Evolutionary conservation across 345 rosid species (phyloP), one percentile per base, ranked within the genome.

Genomic region (Arabidopsis thaliana): DNA sequence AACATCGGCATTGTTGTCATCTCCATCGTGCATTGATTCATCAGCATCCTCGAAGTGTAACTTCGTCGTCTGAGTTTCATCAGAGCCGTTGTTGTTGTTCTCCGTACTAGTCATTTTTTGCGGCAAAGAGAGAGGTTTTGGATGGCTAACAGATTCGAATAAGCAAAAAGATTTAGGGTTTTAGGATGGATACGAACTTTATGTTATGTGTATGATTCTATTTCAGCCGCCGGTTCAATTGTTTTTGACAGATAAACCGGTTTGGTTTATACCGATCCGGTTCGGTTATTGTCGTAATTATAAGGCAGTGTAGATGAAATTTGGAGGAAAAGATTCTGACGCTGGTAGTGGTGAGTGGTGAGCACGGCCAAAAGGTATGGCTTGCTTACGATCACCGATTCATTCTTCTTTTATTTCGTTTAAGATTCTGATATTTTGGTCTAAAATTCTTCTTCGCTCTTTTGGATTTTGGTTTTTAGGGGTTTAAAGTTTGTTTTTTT

Each of bases 1-100:
- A 7, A 83, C 86, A 74, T 80, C 61, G 5, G 86, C 60, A 13
- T 55, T 83, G 61, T 82, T 84, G 5, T 51, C 81, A 25, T 79
- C 85, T 7, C 80, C 77, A 34, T 85, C 88, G 34, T 65, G 74
- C 88, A 88, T 84, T 69, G 89, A 69, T 12, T 77, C 86, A 63
- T 85, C 91, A 4, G 59, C 71, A 64, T 83, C 91, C 46, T 82
- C 69, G 44, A 86, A 82, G 11, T 73, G 84, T 62, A 67, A 76
- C 72, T 58, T 82, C 23, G 84, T 56, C 76, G 79, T 75, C 40
- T 74, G 78, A 23, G 4, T 74, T 37, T 69, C 49, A 56, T 23
- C 66, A 28, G 62, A 57, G 55, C 61, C 56, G 24, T 78, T 79
- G 73, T 48, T 34, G 81, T 28, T 77, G 80, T 77, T 74, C 64